Percentiles rank a stretch among this genome's conserved stretches.
These are phyloP conservation scores for Botryotinia convoluta DNA, from an alignment of 2,329 filamentous ascomycete genomes.

Conservation along the genomic window DNA sequence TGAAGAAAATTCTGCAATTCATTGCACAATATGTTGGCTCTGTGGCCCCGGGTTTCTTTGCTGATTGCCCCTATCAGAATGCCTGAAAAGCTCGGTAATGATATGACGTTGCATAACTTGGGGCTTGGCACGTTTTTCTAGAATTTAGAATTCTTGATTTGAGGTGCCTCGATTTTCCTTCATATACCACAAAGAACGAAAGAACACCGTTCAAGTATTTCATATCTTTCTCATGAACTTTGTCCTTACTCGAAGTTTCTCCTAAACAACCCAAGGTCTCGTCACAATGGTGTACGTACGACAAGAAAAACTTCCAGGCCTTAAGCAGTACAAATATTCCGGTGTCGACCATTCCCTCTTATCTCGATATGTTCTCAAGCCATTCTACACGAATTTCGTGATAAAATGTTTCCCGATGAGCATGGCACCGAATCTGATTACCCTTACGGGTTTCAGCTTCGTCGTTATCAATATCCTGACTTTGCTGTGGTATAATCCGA, in stretches of 20 bases:
- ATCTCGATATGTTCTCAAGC: slow-evolving; percentile 92
- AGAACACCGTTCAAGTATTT: not conserved
- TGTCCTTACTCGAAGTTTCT: not conserved
- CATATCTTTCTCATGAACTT: slow-evolving; percentile 4
- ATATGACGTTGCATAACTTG: slow-evolving; percentile 14
- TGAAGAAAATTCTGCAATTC: not conserved
- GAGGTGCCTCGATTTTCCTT: not conserved
- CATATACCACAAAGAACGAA: not conserved
- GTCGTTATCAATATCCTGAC: slow-evolving; percentile 87
- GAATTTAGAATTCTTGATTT: slow-evolving; percentile 19
- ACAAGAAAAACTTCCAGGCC: slow-evolving; percentile 80
- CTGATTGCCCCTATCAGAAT: slow-evolving; percentile 15
- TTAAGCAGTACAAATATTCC: slow-evolving; percentile 95
- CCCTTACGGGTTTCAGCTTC: slow-evolving; percentile 85
- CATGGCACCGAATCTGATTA: slow-evolving; percentile 90
- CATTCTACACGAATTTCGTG: slow-evolving; percentile 93
- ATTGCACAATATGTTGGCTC: slow-evolving; percentile 8
- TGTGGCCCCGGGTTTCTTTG: not conserved
- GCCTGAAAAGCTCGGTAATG: slow-evolving; percentile 14
- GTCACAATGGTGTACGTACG: slow-evolving; percentile 88
- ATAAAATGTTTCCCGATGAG: slow-evolving; percentile 93
- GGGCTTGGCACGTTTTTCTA: slow-evolving; percentile 25
- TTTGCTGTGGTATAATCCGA: slow-evolving; percentile 94
- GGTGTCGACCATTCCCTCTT: slow-evolving; percentile 85
- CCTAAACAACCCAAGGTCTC: slow-evolving; percentile 2